Percentiles rank a stretch among this genome's conserved stretches.
Conservation (phyloP, 257 asterid species). For the Echium plantagineum region DNA sequence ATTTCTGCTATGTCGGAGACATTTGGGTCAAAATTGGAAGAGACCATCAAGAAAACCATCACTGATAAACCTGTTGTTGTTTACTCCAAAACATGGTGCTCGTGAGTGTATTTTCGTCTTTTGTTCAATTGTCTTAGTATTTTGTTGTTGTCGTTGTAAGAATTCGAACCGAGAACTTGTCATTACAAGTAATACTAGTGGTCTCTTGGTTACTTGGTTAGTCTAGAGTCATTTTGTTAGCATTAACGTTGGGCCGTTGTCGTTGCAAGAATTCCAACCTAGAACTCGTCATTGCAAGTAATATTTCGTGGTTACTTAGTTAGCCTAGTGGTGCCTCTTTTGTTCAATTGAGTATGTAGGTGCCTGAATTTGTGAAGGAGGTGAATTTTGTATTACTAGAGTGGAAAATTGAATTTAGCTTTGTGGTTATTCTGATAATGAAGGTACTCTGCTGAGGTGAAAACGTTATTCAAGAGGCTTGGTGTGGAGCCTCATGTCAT, state of each 20-base stretch:
- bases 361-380: not conserved
- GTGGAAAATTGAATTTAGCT: not conserved
- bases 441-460: slow-evolving; percentile 85
- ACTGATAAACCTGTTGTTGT: slow-evolving; percentile 69
- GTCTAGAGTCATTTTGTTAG: too few species aligned
- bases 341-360: not conserved
- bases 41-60: slow-evolving; percentile 43
- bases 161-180: too few species aligned
- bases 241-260: too few species aligned
- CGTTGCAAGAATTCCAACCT: too few species aligned
- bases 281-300: too few species aligned
- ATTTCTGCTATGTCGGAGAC: slow-evolving; percentile 65
- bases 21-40: slow-evolving; percentile 57
- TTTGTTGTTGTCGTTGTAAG: too few species aligned
- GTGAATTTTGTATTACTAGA: not conserved
- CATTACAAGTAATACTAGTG: too few species aligned
- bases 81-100: slow-evolving; percentile 92
- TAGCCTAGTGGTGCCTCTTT: too few species aligned
- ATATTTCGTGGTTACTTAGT: too few species aligned
- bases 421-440: slow-evolving; percentile 6
- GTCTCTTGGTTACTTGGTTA: too few species aligned
- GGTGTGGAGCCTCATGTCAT: slow-evolving; percentile 77
- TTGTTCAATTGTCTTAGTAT: not conserved
- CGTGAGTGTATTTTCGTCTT: slow-evolving; percentile 33
- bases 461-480: slow-evolving; percentile 60